A percentile compares a stretch with the other conserved stretches of the same genome.
phyloP scores from a whole-genome alignment of 1,284 basidiomycete genomes.

The Rhodotorula sp. region DNA sequence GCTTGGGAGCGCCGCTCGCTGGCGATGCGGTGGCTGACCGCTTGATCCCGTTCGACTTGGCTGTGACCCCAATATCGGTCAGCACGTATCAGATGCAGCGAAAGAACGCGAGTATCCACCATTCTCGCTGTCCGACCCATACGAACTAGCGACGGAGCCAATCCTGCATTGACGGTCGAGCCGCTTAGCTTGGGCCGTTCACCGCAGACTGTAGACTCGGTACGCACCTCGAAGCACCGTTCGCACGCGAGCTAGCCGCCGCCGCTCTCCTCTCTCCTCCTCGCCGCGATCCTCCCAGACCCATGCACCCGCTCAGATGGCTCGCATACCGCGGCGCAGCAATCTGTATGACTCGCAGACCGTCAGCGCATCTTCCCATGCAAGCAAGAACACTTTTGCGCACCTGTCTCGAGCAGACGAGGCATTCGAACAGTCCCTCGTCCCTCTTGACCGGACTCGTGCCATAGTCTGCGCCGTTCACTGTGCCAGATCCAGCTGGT shows the following conservation, averaged over 20 bases:
- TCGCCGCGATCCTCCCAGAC: conserved; percentile 6
- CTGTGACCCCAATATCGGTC: neutral
- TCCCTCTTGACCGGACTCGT: conserved; percentile 32
- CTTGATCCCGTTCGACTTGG: conserved; percentile 21
- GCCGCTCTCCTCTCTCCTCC: neutral
- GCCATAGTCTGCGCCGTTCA: neutral
- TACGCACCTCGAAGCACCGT: neutral
- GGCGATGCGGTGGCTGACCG: conserved; percentile 11
- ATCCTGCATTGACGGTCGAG: neutral
- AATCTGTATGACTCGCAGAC: conserved; percentile 5
- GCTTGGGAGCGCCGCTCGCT: conserved; percentile 4
- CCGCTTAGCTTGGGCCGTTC: fast-evolving
- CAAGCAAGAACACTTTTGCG: neutral
- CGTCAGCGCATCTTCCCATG: neutral
- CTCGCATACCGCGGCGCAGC: conserved; percentile 32
- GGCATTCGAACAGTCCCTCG: conserved; percentile 29
- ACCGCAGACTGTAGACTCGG: neutral
- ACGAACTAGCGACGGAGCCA: conserved; percentile 9
- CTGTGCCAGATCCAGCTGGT: neutral
- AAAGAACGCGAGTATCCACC: neutral
- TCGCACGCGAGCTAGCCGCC: neutral
- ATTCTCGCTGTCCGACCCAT: conserved; percentile 21
- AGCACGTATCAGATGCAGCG: no score
- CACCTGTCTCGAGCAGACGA: conserved; percentile 25
- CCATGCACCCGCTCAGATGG: conserved; percentile 32